These are phyloP conservation scores for Aspergillus sp. DNA, from an alignment of 2,329 filamentous ascomycete species.

Conservation along the genomic window DNA sequence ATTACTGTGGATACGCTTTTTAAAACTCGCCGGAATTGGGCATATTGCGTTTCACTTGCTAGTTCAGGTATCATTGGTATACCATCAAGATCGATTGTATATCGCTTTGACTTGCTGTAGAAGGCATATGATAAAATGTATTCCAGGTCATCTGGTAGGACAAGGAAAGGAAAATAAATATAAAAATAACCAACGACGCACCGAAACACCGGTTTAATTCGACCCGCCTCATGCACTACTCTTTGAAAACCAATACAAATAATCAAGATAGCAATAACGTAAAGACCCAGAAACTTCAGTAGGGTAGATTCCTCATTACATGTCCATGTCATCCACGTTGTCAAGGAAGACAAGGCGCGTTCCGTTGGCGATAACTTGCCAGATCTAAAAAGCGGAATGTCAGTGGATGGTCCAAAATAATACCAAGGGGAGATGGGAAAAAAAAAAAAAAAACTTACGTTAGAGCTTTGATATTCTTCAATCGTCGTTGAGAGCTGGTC, in stretches of 20 bases:
- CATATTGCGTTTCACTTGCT: no score
- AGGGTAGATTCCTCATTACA: conserved; percentile 22
- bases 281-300: background rate
- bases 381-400: conserved; percentile 57
- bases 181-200: conserved; percentile 7
- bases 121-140: background rate
- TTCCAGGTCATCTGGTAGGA: background rate
- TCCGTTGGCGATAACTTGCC: conserved; percentile 73
- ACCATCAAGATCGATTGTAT: background rate
- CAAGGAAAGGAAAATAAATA: background rate
- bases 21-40: no score
- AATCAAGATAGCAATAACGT: background rate
- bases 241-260: conserved; percentile 1
- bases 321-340: conserved; percentile 57
- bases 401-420: conserved; percentile 33
- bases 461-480: conserved; percentile 82
- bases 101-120: background rate
- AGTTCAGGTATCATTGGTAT: no score
- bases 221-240: conserved; percentile 6
- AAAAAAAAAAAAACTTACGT: conserved; percentile 71
- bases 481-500: conserved; percentile 86
- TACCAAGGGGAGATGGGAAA: background rate
- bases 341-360: conserved; percentile 71
- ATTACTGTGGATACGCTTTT: no score
- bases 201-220: conserved; percentile 13